Percentiles rank a stretch among this genome's conserved stretches.
These are phyloP conservation scores for Conidiobolus incongruus DNA, from an alignment of 371 early-diverging fungal species.

Conservation along the genomic window DNA sequence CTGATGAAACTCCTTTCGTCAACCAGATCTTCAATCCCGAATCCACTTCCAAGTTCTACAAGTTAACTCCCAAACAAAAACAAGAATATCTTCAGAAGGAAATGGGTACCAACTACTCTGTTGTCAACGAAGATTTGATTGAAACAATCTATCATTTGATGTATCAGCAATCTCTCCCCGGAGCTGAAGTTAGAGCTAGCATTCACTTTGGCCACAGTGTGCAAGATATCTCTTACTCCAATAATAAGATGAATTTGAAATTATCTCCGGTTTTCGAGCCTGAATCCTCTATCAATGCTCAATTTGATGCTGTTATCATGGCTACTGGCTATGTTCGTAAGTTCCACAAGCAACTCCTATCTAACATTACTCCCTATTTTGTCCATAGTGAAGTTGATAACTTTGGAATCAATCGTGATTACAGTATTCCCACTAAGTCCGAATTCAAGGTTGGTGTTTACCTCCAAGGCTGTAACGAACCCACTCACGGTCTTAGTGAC, in stretches of 20 bases:
- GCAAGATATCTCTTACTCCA: too few relatives aligned
- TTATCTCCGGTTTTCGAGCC: too few relatives aligned
- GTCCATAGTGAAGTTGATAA: background rate
- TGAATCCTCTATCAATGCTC: too few relatives aligned
- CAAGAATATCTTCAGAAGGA: background rate
- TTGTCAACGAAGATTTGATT: constrained; percentile 8
- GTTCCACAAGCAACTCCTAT: constrained; percentile 4
- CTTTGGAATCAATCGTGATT: background rate
- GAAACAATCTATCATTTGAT: constrained; percentile 8
- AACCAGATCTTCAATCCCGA: constrained; percentile 10
- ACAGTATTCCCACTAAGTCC: background rate
- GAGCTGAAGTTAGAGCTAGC: too few relatives aligned
- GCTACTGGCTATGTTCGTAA: constrained; percentile 7
- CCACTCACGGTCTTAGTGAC: constrained; percentile 10
- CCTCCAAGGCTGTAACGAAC: constrained; percentile 9
- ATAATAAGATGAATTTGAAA: too few relatives aligned
- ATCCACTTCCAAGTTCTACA: constrained; percentile 6
- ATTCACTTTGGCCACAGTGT: too few relatives aligned
- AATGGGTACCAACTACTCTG: constrained; percentile 9
- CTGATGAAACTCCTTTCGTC: constrained; percentile 10
- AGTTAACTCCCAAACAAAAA: background rate
- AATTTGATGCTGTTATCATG: constrained; percentile 8
- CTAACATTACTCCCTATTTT: constrained; percentile 3
- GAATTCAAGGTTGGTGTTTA: constrained; percentile 5
- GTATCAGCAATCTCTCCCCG: constrained; percentile 8